phyloP scores from a whole-genome alignment of 805 yeast species.

The Saturnispora mendoncae region DNA sequence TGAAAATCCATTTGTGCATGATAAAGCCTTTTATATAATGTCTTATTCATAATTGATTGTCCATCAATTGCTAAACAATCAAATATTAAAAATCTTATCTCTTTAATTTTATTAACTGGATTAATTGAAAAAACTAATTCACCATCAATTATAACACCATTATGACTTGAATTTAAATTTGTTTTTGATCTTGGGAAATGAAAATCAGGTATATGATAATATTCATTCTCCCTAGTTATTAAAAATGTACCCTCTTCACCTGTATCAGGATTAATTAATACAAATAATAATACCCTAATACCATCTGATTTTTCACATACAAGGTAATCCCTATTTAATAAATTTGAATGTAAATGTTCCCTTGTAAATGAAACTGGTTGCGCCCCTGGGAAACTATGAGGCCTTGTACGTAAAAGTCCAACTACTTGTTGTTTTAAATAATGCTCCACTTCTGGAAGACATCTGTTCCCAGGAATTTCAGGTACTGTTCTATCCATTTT shows the following conservation, averaged over 20 bases:
- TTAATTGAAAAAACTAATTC: slow-evolving; percentile 72
- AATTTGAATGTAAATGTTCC: slow-evolving; percentile 53
- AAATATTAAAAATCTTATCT: slow-evolving; percentile 75
- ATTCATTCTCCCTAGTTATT: slow-evolving; percentile 84
- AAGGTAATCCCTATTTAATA: slow-evolving; percentile 67
- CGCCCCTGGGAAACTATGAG: slow-evolving; percentile 72
- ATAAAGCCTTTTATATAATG: slow-evolving; percentile 75
- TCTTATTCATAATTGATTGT: slow-evolving; percentile 55
- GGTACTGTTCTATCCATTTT: slow-evolving; percentile 50
- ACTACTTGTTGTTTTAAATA: slow-evolving; percentile 65
- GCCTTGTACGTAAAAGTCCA: slow-evolving; percentile 45
- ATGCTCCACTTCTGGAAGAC: slow-evolving; percentile 62
- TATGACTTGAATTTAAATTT: slow-evolving; percentile 54
- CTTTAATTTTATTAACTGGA: slow-evolving; percentile 46
- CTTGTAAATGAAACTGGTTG: slow-evolving; percentile 91
- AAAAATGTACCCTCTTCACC: slow-evolving; percentile 84
- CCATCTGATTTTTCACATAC: slow-evolving; percentile 98
- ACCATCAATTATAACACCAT: slow-evolving; percentile 88
- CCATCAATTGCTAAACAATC: slow-evolving; percentile 87
- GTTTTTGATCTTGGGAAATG: slow-evolving; percentile 61
- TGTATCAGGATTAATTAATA: slow-evolving; percentile 49
- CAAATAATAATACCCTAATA: slow-evolving; percentile 67
- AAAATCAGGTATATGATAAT: slow-evolving; percentile 68
- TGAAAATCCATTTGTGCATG: slow-evolving; percentile 74
- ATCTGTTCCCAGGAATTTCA: slow-evolving; percentile 73